Evolutionary conservation across 208 protist species (phyloP).

Genomic region (Trypanosoma brucei): DNA sequence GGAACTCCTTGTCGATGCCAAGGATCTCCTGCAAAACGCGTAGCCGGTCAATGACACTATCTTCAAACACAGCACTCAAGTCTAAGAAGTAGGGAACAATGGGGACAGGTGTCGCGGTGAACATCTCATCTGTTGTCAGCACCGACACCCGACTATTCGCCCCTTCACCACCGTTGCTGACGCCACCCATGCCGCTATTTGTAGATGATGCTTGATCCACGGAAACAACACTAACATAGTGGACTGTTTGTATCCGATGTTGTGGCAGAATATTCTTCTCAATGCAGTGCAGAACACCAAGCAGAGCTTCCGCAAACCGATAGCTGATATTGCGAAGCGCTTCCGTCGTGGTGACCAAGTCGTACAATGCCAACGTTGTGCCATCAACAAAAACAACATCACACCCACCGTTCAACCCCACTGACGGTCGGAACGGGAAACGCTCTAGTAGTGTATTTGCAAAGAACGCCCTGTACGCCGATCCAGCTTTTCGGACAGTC

Average conservation of each 20-base stretch:
- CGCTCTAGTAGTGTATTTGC: constrained; percentile 46
- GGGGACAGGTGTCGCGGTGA: constrained; percentile 13
- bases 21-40: constrained; percentile 52
- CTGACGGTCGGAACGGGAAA: constrained; percentile 66
- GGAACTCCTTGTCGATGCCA: constrained; percentile 57
- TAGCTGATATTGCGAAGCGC: constrained; percentile 39
- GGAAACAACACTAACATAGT: constrained; percentile 73
- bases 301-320: constrained; percentile 70
- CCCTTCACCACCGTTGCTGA: background rate
- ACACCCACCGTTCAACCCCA: constrained; percentile 75
- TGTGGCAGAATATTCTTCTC: constrained; percentile 56
- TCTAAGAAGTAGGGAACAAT: constrained; percentile 77
- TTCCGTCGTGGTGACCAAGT: constrained; percentile 51
- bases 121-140: constrained; percentile 14
- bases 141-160: background rate
- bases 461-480: constrained; percentile 76
- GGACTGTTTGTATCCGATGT: constrained; percentile 53
- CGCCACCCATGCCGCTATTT: background rate
- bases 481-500: constrained; percentile 56
- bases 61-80: constrained; percentile 63
- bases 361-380: constrained; percentile 62
- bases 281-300: constrained; percentile 73
- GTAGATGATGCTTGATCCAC: constrained; percentile 38
- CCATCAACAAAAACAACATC: constrained; percentile 73
- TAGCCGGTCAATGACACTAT: constrained; percentile 65